Percentiles rank a stretch among this genome's conserved stretches.
Evolutionary conservation across 306 rosid genomes (phyloP).

Genomic region (Hylodesmum podocarpum): DNA sequence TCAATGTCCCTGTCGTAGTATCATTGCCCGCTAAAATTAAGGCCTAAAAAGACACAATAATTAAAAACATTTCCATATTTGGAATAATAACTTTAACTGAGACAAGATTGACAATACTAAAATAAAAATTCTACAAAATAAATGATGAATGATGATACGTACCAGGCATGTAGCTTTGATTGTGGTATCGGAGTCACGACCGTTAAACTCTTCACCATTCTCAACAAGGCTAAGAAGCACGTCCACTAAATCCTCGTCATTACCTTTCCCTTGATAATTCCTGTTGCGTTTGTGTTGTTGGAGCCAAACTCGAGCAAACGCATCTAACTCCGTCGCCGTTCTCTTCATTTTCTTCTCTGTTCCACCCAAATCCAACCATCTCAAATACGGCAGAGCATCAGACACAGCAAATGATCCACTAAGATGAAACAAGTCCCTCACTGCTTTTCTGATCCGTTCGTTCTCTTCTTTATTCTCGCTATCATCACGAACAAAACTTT

Average conservation of each 20-base stretch:
- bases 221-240: slow-evolving; percentile 6
- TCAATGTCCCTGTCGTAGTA: slow-evolving; percentile 31
- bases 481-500: slow-evolving; percentile 3
- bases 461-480: slow-evolving; percentile 2
- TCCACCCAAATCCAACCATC: slow-evolving; percentile 53
- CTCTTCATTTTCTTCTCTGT: slow-evolving; percentile 36
- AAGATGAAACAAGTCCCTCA: neutral
- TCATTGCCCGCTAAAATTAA: slow-evolving; percentile 29
- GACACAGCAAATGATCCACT: slow-evolving; percentile 3
- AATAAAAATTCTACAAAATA: neutral
- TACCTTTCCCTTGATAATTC: no score
- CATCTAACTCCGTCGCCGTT: slow-evolving; percentile 22
- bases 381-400: slow-evolving; percentile 35
- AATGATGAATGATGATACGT: no score
- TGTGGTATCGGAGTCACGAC: slow-evolving; percentile 2
- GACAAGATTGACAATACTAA: no score
- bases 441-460: neutral
- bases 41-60: slow-evolving; percentile 18
- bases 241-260: slow-evolving; percentile 38
- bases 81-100: no score
- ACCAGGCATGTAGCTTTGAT: slow-evolving; percentile 36
- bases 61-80: neutral
- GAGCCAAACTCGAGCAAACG: neutral
- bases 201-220: neutral
- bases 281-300: slow-evolving; percentile 30